These are phyloP conservation scores for Leccinellum rugosiceps DNA, from an alignment of 768 basidiomycete genomes.

Conservation along the genomic window DNA sequence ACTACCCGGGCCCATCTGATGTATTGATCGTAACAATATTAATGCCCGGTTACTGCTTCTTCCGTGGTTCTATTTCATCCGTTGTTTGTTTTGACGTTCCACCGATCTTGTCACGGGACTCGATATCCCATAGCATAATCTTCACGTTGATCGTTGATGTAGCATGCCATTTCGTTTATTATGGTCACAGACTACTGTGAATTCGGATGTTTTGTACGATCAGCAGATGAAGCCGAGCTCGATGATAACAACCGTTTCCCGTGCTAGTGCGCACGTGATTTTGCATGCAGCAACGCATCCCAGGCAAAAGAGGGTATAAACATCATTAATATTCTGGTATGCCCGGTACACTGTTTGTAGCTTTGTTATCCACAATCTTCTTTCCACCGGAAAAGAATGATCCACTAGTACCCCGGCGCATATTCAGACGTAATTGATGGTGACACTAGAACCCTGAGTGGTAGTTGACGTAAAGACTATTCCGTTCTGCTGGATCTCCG, in stretches of 20 bases:
- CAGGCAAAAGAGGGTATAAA: neutral
- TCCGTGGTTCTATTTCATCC: neutral
- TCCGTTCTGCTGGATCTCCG: conserved; percentile 12
- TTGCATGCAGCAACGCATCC: neutral
- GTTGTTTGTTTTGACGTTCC: conserved; percentile 3
- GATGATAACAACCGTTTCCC: neutral
- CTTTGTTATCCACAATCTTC: neutral
- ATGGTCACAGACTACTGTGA: neutral
- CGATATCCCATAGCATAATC: neutral
- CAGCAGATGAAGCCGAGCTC: neutral
- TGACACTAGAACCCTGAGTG: neutral
- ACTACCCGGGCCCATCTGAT: neutral
- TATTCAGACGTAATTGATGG: conserved; percentile 8
- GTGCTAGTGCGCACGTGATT: no score
- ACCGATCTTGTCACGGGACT: neutral
- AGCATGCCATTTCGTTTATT: neutral
- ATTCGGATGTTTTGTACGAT: neutral
- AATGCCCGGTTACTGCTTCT: neutral
- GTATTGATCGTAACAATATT: conserved; percentile 7
- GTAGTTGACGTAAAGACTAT: conserved; percentile 10
- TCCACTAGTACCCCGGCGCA: neutral
- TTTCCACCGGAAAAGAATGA: neutral
- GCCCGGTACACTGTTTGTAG: neutral
- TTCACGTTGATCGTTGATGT: neutral
- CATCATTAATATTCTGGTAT: no score